These are phyloP conservation scores for Xylaria palmicola DNA, from an alignment of 495 filamentous ascomycete genomes.

Conservation along the genomic window DNA sequence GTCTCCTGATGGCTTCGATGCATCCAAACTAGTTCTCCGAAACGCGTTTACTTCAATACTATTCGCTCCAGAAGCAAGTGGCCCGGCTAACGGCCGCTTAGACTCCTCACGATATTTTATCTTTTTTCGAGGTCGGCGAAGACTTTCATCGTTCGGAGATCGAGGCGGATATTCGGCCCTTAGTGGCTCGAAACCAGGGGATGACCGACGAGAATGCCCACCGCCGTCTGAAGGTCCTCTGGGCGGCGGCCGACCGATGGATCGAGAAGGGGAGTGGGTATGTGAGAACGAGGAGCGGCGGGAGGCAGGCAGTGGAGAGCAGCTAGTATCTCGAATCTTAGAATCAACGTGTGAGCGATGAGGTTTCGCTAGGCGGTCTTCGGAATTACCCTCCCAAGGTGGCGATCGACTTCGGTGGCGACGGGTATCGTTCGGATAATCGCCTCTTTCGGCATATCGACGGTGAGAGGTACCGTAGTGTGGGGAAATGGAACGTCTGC, in stretches of 20 bases:
- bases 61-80: slow-evolving; percentile 46
- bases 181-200: slow-evolving; percentile 29
- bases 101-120: slow-evolving; percentile 36
- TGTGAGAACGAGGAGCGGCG: slow-evolving; percentile 40
- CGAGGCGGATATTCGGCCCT: slow-evolving; percentile 30
- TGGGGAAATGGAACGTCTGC: slow-evolving; percentile 26
- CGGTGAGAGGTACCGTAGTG: slow-evolving; percentile 20
- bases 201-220: slow-evolving; percentile 36
- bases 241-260: slow-evolving; percentile 30
- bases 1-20: slow-evolving; percentile 4
- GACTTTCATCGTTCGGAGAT: slow-evolving; percentile 28
- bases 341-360: slow-evolving; percentile 20
- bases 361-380: slow-evolving; percentile 15
- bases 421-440: slow-evolving; percentile 18
- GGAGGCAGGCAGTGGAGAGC: slow-evolving; percentile 24
- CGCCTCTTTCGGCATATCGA: slow-evolving; percentile 23
- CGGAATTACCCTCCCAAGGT: slow-evolving; percentile 20
- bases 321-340: slow-evolving; percentile 27
- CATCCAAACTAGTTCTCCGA: slow-evolving; percentile 38
- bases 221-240: slow-evolving; percentile 35
- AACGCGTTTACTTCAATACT: slow-evolving; percentile 49
- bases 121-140: slow-evolving; percentile 32
- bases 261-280: slow-evolving; percentile 33
- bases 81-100: slow-evolving; percentile 25
- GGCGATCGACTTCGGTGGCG: slow-evolving; percentile 35